A percentile compares a stretch with the other conserved stretches of the same genome.
Evolutionary conservation across 2,329 filamentous ascomycete species (phyloP).

Genomic region (Balansia obtecta): DNA sequence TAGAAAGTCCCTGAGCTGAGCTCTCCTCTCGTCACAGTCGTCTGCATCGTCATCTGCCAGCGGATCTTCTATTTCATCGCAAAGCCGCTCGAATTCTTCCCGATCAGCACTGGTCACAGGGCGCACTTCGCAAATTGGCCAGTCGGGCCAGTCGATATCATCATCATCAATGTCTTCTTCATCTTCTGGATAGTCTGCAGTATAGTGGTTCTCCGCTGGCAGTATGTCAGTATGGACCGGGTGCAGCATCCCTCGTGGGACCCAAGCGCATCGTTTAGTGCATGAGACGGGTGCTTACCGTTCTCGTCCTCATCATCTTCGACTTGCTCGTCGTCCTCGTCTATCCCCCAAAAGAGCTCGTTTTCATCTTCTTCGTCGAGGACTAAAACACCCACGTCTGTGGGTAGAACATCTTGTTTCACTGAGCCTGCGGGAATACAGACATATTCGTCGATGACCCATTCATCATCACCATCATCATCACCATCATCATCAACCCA

Average conservation of each 20-base stretch:
- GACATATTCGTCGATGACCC: conserved; percentile 53
- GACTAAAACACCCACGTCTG: conserved; percentile 43
- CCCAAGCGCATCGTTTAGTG: no score
- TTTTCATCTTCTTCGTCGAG: conserved; percentile 46
- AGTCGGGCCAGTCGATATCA: no score
- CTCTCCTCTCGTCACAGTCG: conserved; percentile 23
- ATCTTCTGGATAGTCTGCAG: conserved; percentile 70
- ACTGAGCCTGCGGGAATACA: conserved; percentile 43
- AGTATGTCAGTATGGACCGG: conserved; percentile 4
- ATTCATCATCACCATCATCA: no score
- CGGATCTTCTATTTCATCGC: conserved; percentile 25
- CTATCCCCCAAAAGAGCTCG: conserved; percentile 46
- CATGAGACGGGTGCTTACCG: conserved; percentile 26
- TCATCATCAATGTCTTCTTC: conserved; percentile 57
- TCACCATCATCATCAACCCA: no score
- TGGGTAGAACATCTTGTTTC: conserved; percentile 31
- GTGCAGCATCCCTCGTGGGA: no score
- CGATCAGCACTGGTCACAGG: conserved; percentile 41
- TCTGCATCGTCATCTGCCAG: conserved; percentile 25
- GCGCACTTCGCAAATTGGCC: conserved; percentile 42
- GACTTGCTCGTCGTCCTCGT: conserved; percentile 47
- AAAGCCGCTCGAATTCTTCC: conserved; percentile 37
- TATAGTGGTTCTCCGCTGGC: conserved; percentile 64
- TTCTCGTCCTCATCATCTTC: conserved; percentile 56
- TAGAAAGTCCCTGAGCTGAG: conserved; percentile 25